A percentile compares a stretch with the other conserved stretches of the same genome.
phyloP scores from a whole-genome alignment of 2,329 filamentous ascomycete genomes.

The Aspergillus novofumigatus region DNA sequence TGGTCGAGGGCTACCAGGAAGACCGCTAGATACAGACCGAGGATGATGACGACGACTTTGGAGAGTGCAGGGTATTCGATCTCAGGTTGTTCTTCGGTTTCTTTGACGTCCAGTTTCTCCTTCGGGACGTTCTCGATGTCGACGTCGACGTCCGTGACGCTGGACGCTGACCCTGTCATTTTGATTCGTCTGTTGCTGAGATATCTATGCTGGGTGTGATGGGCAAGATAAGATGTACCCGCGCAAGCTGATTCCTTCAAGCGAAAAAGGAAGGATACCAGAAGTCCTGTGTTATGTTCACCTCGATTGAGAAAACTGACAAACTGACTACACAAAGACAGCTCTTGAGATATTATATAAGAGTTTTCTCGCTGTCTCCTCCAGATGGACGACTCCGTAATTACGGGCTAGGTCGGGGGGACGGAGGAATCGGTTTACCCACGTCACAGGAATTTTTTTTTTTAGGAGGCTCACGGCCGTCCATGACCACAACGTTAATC shows the following conservation, averaged over 20 bases:
- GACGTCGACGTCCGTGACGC: neutral
- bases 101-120: neutral
- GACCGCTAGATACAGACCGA: constrained; percentile 22
- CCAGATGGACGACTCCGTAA: neutral
- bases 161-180: neutral
- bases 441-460: neutral
- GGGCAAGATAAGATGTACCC: neutral
- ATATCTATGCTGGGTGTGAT: neutral
- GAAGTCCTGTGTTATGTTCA: neutral
- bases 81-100: neutral
- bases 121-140: neutral
- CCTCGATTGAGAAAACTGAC: neutral
- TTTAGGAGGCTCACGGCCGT: too few species aligned
- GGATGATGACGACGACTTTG: constrained; percentile 18
- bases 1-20: constrained; percentile 38
- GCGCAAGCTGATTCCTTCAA: neutral
- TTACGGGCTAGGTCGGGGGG: neutral
- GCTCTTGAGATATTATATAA: neutral
- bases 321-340: too few species aligned
- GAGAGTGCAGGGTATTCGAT: constrained; percentile 15
- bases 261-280: neutral
- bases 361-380: neutral
- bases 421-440: neutral
- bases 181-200: neutral
- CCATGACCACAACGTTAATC: neutral